Evolutionary conservation across 177 flowering plant genomes (phyloP), one percentile per base, ranked within the genome.

Genomic region (Vitis hybrid): DNA sequence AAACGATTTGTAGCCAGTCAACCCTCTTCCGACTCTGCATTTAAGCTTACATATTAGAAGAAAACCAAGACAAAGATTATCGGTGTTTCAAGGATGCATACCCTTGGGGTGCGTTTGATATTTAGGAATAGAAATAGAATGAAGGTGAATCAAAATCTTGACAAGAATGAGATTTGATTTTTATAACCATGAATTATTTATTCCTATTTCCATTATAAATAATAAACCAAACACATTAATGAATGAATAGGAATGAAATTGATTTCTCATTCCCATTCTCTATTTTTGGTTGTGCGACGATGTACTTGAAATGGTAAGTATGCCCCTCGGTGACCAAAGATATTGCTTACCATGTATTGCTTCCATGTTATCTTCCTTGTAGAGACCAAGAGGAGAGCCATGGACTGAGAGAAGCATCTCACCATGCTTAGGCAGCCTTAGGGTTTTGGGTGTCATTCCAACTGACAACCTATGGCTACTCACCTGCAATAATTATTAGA

Each of bases 371-470:
- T 91, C 93, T 81, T 93, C 94, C 79, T 84, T 86, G 80, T 78
- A 94, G 64, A 93, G 91, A 19, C 98, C 99, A 49, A 95, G 94
- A 13, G 99, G 98, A 18, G 98, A 95, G 31, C 99, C 99, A 71
- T 62, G 89, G 33, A 90, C 90, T 67, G 99, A 95, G 6, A 90
- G 77, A 69, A 95, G 89, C 92, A 93, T 90, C 82, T 95, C 97
- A 10, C 97, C 98, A 76, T 71, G 84, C 81, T 91, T 93, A 14
- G 99, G 98, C 56, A 84, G 67, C 81, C 99, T 86, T 26, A 55
- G 55, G 33, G 93, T 86, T 75, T 87, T 93, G 0, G 97, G 97
- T 12, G 99, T 91, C 89, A 86, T 82, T 20, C 98, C 98, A 75
- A 90, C 53, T 2, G 97, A 93, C 73, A 89, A 70, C 74, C 97